Evolutionary conservation across 495 filamentous ascomycete genomes (phyloP).

Genomic region (Penicilliopsis zonata): DNA sequence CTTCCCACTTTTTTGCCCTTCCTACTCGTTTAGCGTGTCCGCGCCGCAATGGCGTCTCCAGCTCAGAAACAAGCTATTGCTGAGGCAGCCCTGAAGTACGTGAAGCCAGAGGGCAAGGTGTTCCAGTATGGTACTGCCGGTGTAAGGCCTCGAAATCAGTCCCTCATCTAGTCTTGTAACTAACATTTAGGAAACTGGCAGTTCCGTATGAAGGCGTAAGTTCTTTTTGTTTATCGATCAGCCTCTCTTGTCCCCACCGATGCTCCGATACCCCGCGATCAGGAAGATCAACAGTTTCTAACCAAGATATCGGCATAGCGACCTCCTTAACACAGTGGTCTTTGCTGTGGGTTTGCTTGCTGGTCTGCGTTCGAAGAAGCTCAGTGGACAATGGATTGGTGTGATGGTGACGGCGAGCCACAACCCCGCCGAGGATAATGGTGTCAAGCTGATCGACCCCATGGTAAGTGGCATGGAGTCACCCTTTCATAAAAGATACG

Average conservation of each 20-base stretch:
- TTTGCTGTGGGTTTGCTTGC: conserved; percentile 86
- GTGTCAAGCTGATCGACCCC: conserved; percentile 95
- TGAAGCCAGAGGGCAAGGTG: conserved; percentile 54
- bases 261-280: conserved; percentile 16
- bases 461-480: conserved; percentile 44
- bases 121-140: conserved; percentile 96
- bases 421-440: conserved; percentile 95
- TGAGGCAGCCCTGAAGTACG: conserved; percentile 33
- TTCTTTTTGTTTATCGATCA: conserved; percentile 15
- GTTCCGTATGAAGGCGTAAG: conserved; percentile 76
- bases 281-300: conserved; percentile 13
- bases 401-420: conserved; percentile 99
- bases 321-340: conserved; percentile 72
- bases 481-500: not conserved
- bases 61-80: conserved; percentile 32
- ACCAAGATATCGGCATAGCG: conserved; percentile 18
- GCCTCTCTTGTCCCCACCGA: conserved; percentile 22
- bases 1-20: too few relatives aligned
- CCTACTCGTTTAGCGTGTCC: too few relatives aligned
- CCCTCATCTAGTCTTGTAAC: not conserved
- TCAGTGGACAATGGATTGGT: conserved; percentile 82
- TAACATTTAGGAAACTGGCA: conserved; percentile 21
- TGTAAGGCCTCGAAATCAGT: conserved; percentile 32
- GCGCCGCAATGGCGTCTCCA: conserved; percentile 33
- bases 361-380: conserved; percentile 78